Evolutionary conservation across 441 rosid genomes (phyloP).

Genomic region (Geranium incanum): DNA sequence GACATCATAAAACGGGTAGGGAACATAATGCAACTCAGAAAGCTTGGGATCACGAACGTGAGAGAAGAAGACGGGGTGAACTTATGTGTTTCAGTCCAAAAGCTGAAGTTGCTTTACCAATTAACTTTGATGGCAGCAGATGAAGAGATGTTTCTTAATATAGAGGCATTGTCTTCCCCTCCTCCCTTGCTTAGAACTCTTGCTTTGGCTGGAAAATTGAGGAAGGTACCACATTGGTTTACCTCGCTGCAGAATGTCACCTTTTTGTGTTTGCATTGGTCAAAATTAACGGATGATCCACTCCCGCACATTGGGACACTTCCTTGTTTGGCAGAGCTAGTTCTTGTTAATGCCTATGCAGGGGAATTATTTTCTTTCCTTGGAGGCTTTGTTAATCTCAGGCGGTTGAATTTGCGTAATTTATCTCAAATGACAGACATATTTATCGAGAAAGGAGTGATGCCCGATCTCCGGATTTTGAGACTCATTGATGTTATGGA

Average conservation of each 20-base stretch:
- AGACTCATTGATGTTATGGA: neutral
- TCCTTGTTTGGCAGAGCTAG: neutral
- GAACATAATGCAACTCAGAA: constrained; percentile 29
- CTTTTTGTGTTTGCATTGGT: neutral
- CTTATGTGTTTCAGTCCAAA: constrained; percentile 25
- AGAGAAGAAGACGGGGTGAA: constrained; percentile 22
- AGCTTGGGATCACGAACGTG: constrained; percentile 26
- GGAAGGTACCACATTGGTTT: neutral
- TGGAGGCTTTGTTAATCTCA: neutral
- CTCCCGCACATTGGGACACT: neutral
- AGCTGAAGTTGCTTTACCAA: constrained; percentile 12
- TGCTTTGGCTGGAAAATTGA: neutral
- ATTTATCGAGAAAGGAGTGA: neutral
- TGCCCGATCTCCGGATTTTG: neutral
- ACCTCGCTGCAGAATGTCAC: neutral
- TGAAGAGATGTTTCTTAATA: neutral
- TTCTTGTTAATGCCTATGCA: neutral
- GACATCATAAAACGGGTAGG: neutral
- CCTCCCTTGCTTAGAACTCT: neutral
- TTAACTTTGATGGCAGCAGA: neutral
- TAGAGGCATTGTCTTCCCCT: neutral
- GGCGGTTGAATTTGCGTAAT: neutral
- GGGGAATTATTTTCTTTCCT: neutral
- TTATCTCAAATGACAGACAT: neutral
- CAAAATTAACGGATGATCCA: neutral